These are phyloP conservation scores for Starmerella khaoyaiensis DNA, from an alignment of 805 yeast genomes.

Conservation along the genomic window DNA sequence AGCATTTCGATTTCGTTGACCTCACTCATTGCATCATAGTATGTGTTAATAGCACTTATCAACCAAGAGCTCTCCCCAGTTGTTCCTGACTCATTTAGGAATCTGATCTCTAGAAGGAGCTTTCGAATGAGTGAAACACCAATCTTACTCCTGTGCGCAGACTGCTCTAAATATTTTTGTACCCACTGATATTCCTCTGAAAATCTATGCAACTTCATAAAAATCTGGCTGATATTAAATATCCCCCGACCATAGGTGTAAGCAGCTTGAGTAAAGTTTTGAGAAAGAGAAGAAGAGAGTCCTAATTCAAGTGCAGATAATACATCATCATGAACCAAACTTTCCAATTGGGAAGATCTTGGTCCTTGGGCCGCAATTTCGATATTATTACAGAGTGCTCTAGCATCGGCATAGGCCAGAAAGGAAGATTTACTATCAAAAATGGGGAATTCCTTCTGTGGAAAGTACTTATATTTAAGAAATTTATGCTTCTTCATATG, in stretches of 20 bases:
- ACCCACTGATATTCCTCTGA: constrained; percentile 20
- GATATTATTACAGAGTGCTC: constrained; percentile 16
- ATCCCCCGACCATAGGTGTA: constrained; percentile 21
- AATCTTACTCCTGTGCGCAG: constrained; percentile 16
- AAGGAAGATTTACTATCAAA: constrained; percentile 15
- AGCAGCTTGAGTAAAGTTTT: constrained; percentile 11
- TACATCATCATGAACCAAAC: too few relatives aligned
- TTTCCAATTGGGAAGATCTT: background rate
- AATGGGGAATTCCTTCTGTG: constrained; percentile 19
- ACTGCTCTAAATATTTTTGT: constrained; percentile 17
- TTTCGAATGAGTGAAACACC: constrained; percentile 21
- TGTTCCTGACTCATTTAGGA: constrained; percentile 14
- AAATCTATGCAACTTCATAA: constrained; percentile 18
- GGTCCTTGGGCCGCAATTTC: constrained; percentile 12
- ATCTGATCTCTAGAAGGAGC: constrained; percentile 21
- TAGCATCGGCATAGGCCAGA: constrained; percentile 18
- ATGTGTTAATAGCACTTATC: constrained; percentile 22
- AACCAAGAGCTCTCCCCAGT: constrained; percentile 20
- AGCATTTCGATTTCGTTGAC: constrained; percentile 17
- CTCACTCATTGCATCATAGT: constrained; percentile 21
- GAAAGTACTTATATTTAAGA: constrained; percentile 15
- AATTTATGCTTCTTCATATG: constrained; percentile 22
- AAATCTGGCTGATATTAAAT: constrained; percentile 17
- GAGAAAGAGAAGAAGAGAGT: constrained; percentile 1
- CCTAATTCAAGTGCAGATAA: constrained; percentile 2